Base-by-base conservation (phyloP, 768 basidiomycete genomes). In the Tulasnella sp. region DNA sequence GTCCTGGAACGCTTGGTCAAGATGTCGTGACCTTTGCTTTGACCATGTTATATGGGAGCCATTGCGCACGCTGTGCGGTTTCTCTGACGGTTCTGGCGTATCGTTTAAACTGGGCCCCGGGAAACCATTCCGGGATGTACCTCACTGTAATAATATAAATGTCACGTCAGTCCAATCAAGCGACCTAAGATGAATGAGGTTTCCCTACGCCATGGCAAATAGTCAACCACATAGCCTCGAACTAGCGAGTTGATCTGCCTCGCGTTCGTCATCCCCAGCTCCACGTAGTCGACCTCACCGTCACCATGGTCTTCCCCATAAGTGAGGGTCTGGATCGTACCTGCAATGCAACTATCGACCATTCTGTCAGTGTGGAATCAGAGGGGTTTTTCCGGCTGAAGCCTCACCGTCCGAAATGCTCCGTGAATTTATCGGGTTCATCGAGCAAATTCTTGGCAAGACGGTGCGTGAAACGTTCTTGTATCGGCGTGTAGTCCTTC, bases 251-350 rank as follows among this genome's bases (percentile, higher is more conserved):
- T 17, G 2, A 51, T 3, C 1, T 30, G 11, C 5, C 19, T 34
- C n/a, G 17, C 34, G 4, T 19, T n/a, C 2, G 11, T 10, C 9
- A 19, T 3, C 24, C 10, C n/a, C 4, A 51, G 4, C 21, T 51
- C 5, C 17, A 32, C 51, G 15, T 4, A 30, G 51, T 51, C 51
- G 5, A 15, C 15, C 7, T 15, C 34, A 15, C n/a, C 10, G 10
- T n/a, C n/a, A 26, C 42, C 55, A 21, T 56, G 41, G 15, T 32
- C n/a, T 4, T 51, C 51, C 34, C 51, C 51, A n/a, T 51, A 51
- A 2, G 51, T 13, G 8, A 51, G 4, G 10, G 29, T 17, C 3
- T 30, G 10, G 3, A 51, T 4, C 3, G 1, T n/a, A 9, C 30
- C 51, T 7, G 51, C 51, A 3, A 32, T 30, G 5, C 11, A 30